Conservation (phyloP, 345 rosid genomes). For the Populus pruinosa region DNA sequence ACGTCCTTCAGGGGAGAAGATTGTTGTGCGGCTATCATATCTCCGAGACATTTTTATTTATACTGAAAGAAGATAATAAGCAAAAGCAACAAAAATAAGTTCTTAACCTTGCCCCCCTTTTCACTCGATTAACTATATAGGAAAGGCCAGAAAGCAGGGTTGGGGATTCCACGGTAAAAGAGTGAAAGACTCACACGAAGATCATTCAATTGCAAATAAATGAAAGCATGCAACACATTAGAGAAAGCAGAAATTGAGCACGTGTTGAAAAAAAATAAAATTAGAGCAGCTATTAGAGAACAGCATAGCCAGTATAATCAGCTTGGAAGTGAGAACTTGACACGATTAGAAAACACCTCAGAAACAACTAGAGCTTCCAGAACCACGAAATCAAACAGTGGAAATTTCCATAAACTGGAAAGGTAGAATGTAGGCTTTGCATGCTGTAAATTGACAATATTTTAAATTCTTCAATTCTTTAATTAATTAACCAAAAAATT, state of each 20-base stretch:
- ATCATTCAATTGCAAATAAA: background rate
- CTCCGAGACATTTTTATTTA: constrained; percentile 71
- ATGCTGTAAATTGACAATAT: background rate
- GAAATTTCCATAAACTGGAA: background rate
- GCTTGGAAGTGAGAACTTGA: background rate
- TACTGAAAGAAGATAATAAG: background rate
- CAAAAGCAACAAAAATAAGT: background rate
- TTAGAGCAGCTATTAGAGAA: background rate
- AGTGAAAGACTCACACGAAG: background rate
- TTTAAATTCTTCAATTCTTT: background rate
- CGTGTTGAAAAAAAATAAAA: background rate
- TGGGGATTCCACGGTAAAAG: background rate
- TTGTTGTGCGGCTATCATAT: constrained; percentile 97
- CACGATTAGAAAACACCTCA: background rate
- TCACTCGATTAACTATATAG: background rate
- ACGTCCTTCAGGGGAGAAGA: constrained; percentile 99
- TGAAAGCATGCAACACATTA: background rate
- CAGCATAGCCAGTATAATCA: background rate
- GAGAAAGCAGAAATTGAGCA: background rate
- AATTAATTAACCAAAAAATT: background rate
- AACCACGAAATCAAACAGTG: background rate
- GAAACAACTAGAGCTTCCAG: background rate
- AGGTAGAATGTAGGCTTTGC: background rate
- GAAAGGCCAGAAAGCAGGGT: background rate
- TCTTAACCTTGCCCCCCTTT: background rate